Base-by-base conservation (phyloP, 495 filamentous ascomycete species). In the Penicillium alfredii region DNA sequence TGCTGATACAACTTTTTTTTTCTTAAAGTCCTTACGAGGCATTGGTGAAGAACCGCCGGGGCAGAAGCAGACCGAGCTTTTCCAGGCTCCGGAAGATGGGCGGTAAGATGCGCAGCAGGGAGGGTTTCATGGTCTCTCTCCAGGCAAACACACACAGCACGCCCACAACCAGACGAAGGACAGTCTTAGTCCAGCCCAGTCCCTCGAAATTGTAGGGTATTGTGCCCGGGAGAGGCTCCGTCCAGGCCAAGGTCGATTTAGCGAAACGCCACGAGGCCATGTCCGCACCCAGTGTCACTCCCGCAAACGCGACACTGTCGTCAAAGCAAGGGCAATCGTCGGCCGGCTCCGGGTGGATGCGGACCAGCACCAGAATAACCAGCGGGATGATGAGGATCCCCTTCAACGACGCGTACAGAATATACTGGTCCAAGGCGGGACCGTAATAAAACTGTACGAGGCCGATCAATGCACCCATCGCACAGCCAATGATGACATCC, bases 261-360 rank as follows among this genome's bases (percentile, higher is more conserved):
- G 74, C 74, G 47, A 82, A 84, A 56, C 85, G 86, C 88, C 88
- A 97, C 10, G 74, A 80, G 3, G 84, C 88, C 27, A 81, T 53
- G 47, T 90, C 79, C 30, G 84, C 65, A 0, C 92, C 92, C 33
- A 94, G 80, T 38, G 86, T 72, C 18, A 95, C 89, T 4, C 84
- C 92, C 13, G 87, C 81, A 55, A 97, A 98, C 6, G 89, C 78
- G 22, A 98, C 86, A 47, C 84, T 89, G 64, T 98, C 92, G 57
- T 98, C 92, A 55, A 94, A 98, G 54, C 92, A 98, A 10, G 92
- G 92, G 49, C 92, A 98, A 56, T 94, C 84, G 58, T 98, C 92
- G 0, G 88, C 92, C 2, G 92, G 92, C 47, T 98, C 92, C 2
- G 92, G 92, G 59, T 98, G 90, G 12, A 95, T 76, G 30, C 92